Base-by-base conservation (phyloP, 352 stramenopile species). In the Phytopythium cucurbitacearum region DNA sequence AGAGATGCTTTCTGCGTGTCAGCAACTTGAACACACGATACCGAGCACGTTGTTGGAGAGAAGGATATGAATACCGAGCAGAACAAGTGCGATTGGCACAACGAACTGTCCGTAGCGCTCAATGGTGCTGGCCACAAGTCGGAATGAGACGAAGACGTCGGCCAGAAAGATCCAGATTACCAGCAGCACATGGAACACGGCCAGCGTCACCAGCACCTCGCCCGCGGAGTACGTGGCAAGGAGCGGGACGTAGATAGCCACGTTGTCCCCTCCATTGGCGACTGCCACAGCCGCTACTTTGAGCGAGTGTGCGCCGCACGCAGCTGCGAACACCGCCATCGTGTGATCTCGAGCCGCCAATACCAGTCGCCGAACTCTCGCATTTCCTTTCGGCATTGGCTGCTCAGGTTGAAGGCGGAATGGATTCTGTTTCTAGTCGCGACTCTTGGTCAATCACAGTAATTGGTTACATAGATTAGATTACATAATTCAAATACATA, bases 261-360 rank as follows among this genome's bases (percentile, higher is more conserved):
- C 43, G 15, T 57, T 57, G 16, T 57, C 51, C 5, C 51, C 43
- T 32, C 51, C 51, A 10, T 49, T 57, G 8, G 41, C 51, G 8
- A 57, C 33, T 5, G 51, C 51, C 11, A 57, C 51, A 4, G 28
- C 41, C 34, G 41, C 42, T 3, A 57, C 36, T 32, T 38, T 48
- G 1, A 57, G 41, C 13, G 51, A 7, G 7, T 57, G 51, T 3
- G 37, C n/a, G 36, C 51, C 50, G 2, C 33, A 42, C 37, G 39
- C 6, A 8, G 32, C 41, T n/a, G 16, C 12, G 50, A 56, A 6
- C 28, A 35, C n/a, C 12, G 32, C 36, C 8, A 46, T 53, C 10
- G 11, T 11, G 8, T 43, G 8, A 5, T 8, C 11, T 16, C 16
- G 15, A 38, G 21, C 32, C 32, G 8, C 11, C 15, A 49, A 11